Percentiles rank a stretch among this genome's conserved stretches.
These are phyloP conservation scores for Colletotrichum karsti DNA, from an alignment of 2,329 filamentous ascomycete species.

Conservation along the genomic window DNA sequence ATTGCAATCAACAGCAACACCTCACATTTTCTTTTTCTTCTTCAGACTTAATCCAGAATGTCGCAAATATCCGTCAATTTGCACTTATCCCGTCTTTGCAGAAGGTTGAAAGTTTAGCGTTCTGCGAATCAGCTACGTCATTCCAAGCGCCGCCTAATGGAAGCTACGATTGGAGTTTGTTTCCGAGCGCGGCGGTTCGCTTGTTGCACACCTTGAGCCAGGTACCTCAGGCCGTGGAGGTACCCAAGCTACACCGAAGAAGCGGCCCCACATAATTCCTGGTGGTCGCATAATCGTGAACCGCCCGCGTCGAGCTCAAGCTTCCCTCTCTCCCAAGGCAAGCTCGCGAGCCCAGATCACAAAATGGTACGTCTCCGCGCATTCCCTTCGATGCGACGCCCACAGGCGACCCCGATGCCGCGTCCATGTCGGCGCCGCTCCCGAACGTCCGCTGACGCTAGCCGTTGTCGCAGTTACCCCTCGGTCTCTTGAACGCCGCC, in stretches of 20 bases:
- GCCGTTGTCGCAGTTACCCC: conserved; percentile 61
- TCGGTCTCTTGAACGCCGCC: conserved; percentile 90
- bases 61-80: no score
- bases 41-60: no score
- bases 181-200: background rate
- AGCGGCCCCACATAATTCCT: conserved; percentile 10
- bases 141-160: background rate
- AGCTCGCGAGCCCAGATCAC: conserved; percentile 20
- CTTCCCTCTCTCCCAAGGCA: conserved; percentile 18
- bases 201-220: conserved; percentile 7
- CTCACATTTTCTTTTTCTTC: no score
- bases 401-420: background rate
- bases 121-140: conserved; percentile 5
- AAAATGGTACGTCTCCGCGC: conserved; percentile 18
- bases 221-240: no score
- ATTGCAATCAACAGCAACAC: no score
- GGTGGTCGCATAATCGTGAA: conserved; percentile 23
- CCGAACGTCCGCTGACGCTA: background rate
- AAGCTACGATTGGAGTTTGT: background rate
- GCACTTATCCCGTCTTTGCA: background rate
- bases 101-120: background rate
- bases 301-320: conserved; percentile 16
- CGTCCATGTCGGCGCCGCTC: background rate
- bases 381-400: background rate
- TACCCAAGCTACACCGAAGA: background rate